Base-by-base conservation (phyloP, 2,329 filamentous ascomycete genomes). In the Colletotrichum incanum region DNA sequence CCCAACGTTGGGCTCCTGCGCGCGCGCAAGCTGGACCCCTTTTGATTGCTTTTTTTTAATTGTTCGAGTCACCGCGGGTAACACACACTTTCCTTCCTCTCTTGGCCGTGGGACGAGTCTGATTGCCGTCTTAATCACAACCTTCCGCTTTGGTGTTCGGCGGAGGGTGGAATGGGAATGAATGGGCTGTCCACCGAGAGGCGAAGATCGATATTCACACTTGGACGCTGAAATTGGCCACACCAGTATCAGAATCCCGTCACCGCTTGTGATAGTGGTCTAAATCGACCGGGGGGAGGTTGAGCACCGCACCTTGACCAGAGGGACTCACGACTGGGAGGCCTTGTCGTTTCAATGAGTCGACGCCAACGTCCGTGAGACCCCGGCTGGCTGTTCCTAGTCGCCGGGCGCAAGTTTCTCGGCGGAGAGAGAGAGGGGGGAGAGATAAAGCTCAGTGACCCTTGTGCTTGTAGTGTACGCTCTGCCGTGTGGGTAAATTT, bases 331-430 rank as follows among this genome's bases (percentile, higher is more conserved):
- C 39, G 69, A 65, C 59, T 37, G 47, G 65, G 59, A 72, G 54
- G 52, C 65, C 70, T 55, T 72, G 70, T 65, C 70, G 65, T 64
- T 56, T 65, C 58, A 60, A 69, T 70, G 65, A 65, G 69, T 72
- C 69, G 54, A 69, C 69, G 39, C 65, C 54, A 55, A 69, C 43
- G 65, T 72, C 65, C 47, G 69, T 72, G 70, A 39, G 70, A 56
- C 50, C 65, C 65, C 54, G 70, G 59, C 65, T 70, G 39, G 47
- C 34, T 43, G 28, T 64, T 61, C 70, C 60, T 72, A 69, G 70
- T 72, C 65, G 45, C 66, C 65, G 55, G 62, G 65, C 65, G 65
- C 49, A 49, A 67, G 34, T 34, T 55, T 54, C 23, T 61, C 37
- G 31, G 28, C 28, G 28, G 28, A 56, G 47, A 23, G 65, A 65